Evolutionary conservation across 345 rosid genomes (phyloP).

Genomic region (Salix koriyanagi): DNA sequence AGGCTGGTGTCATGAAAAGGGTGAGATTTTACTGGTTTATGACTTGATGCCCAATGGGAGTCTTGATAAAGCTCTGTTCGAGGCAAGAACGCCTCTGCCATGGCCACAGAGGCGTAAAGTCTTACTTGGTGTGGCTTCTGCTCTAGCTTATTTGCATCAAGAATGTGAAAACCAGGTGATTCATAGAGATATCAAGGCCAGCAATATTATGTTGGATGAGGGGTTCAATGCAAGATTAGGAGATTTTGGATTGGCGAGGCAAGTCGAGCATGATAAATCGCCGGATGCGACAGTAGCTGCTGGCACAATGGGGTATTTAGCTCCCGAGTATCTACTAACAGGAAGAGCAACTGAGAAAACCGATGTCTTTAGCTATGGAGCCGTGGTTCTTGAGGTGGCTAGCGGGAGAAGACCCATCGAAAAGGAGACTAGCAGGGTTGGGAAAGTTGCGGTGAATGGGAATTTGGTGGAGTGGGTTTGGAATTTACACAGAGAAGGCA

Average conservation of each 20-base stretch:
- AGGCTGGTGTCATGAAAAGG: slow-evolving; percentile 94
- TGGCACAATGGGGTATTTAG: slow-evolving; percentile 97
- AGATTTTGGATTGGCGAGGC: slow-evolving; percentile 89
- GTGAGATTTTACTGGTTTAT: slow-evolving; percentile 78
- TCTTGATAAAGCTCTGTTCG: slow-evolving; percentile 86
- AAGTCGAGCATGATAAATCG: slow-evolving; percentile 81
- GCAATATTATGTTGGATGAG: slow-evolving; percentile 90
- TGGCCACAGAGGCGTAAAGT: slow-evolving; percentile 76
- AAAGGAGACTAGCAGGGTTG: slow-evolving; percentile 34
- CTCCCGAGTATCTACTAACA: slow-evolving; percentile 86
- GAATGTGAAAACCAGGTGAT: slow-evolving; percentile 97
- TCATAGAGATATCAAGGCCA: slow-evolving; percentile 85
- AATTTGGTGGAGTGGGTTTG: slow-evolving; percentile 98
- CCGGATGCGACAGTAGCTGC: slow-evolving; percentile 96
- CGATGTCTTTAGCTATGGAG: slow-evolving; percentile 90
- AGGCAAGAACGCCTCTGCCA: slow-evolving; percentile 61
- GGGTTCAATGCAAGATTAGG: slow-evolving; percentile 82
- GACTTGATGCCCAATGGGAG: slow-evolving; percentile 96
- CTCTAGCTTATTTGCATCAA: slow-evolving; percentile 89
- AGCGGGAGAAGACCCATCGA: slow-evolving; percentile 87
- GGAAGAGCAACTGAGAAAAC: slow-evolving; percentile 91
- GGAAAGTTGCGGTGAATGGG: slow-evolving; percentile 39
- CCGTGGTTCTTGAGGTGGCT: slow-evolving; percentile 82
- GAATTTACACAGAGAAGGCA: slow-evolving; percentile 79
- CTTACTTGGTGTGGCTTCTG: slow-evolving; percentile 81